Percentiles rank a stretch among this genome's conserved stretches.
These are phyloP conservation scores for Rosa hybrid DNA, from an alignment of 331 rosid species.

Conservation along the genomic window DNA sequence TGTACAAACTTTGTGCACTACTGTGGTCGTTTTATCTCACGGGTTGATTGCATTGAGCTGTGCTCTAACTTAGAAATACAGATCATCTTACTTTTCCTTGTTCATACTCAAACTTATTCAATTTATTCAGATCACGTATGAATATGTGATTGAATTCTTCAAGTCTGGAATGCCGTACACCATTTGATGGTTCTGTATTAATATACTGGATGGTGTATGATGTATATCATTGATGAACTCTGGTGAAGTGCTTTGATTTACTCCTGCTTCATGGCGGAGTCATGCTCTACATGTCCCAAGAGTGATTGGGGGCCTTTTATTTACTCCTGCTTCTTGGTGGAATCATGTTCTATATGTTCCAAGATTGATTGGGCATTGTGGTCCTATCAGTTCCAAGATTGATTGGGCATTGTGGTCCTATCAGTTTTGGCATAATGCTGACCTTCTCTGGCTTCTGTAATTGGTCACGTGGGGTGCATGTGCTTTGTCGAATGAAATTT, in stretches of 20 bases:
- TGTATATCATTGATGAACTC: not conserved
- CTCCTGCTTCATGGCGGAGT: not conserved
- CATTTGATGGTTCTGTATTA: not conserved
- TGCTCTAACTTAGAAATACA: slow-evolving; percentile 8
- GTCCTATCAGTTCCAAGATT: not conserved
- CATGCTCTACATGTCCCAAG: not conserved
- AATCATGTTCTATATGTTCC: too few relatives aligned
- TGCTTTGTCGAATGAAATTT: not conserved
- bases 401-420: slow-evolving; percentile 11
- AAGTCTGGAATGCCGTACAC: not conserved
- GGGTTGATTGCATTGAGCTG: slow-evolving; percentile 18
- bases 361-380: too few relatives aligned
- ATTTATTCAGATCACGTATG: not conserved
- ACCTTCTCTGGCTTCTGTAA: not conserved
- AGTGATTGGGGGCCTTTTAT: not conserved
- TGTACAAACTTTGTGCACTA: slow-evolving; percentile 46
- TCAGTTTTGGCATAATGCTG: not conserved
- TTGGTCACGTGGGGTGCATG: slow-evolving; percentile 19
- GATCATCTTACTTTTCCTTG: not conserved
- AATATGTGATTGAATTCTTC: not conserved
- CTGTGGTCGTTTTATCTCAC: slow-evolving; percentile 33
- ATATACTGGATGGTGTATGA: not conserved
- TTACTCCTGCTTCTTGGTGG: too few relatives aligned
- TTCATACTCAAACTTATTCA: not conserved
- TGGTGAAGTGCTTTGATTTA: not conserved